Evolutionary conservation across 176 grass and related monocot species (phyloP), one percentile per base, ranked within the genome.

Genomic region (Rhynchospora tenuis): DNA sequence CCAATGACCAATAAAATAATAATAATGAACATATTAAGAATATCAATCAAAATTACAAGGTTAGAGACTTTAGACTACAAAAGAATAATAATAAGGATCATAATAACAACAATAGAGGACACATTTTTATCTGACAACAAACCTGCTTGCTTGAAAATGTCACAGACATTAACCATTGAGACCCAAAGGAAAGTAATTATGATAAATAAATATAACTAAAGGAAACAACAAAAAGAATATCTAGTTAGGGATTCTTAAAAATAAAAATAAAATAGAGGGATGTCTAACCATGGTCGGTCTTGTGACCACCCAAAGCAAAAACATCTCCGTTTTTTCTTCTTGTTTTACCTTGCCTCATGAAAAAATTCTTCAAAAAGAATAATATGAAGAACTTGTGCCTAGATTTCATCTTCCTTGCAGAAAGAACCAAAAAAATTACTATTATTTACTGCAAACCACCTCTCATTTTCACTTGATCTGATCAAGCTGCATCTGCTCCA

Each of bases 401-500:
- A 66, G 55, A 55, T 45, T 81, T 86, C 67, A 57, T 81, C 86
- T 78, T 77, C 68, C 19, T 65, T 55, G 31, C 80, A 55, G 17
- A 93, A 89, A 85, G 86, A 90, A 84, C 31, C 66, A 85, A 90
- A 93, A 89, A 78, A 95, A 91, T 79, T 84, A 85, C 83, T 83
- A 92, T 86, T 90, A 94, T 94, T 86, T 97, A 92, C 91, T 83
- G 80, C 75, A 86, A 93, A 64, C 55, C 84, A 81, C 74, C 83
- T 65, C 84, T 87, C 84, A 83, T 91, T 78, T 83, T 89, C 71
- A 31, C 20, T 70, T 73, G 55, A 90, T 90, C 54, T 90, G 92
- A 64, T 94, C 90, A 55, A 87, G 59, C 52, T 91, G 87, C 92
- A 97, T 89, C 63, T 89, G 87, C 63, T 97, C 90, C 78, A 97